Base-by-base conservation (phyloP, 1,284 basidiomycete species). In the Somion occarium region DNA sequence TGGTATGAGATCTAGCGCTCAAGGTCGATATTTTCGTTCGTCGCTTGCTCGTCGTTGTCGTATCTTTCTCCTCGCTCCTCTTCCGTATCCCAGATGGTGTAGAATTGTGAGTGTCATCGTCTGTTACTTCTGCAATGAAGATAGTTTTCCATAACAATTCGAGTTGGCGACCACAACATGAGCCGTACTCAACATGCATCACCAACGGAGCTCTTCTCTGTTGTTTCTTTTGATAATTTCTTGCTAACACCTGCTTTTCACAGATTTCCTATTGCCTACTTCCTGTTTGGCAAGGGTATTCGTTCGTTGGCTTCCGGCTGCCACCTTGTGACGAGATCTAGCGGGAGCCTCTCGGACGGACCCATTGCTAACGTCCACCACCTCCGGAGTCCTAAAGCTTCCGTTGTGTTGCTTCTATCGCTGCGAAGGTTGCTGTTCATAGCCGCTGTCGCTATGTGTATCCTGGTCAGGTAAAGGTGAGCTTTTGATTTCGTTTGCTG, bases 121-220 rank as follows among this genome's bases (percentile, higher is more conserved):
- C 18, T 26, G 23, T 44, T 25, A 42, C 23, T 9, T 38, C 53
- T 59, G 65, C 67, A 18, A 63, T 77, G 82, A 85, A 81, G 83
- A 85, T 82, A 76, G 59, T 64, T 72, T 75, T 80, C 82, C 78
- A 80, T 80, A 67, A 65, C 69, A 66, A 70, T 22, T 64, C 79
- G 82, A 84, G 82, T 73, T 65, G 81, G 83, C 80, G 82, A 85
- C 67, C 70, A 68, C 72, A 64, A 64, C 69, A 79, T 85, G 83
- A 84, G 74, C 82, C 82, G 64, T 66, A 69, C 83, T 85, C 83
- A 81, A 84, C 83, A 85, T 86, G 83, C 83, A 86, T 85, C 83
- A 86, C 83, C 83, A 85, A 80, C 83, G 81, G 83, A 86, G 65
- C 66, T 52, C 55, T 54, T 56, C 56, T 45, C 23, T 26, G 13